Conservation (phyloP, 2,329 filamentous ascomycete species). For the Teratosphaeria gauchensis region DNA sequence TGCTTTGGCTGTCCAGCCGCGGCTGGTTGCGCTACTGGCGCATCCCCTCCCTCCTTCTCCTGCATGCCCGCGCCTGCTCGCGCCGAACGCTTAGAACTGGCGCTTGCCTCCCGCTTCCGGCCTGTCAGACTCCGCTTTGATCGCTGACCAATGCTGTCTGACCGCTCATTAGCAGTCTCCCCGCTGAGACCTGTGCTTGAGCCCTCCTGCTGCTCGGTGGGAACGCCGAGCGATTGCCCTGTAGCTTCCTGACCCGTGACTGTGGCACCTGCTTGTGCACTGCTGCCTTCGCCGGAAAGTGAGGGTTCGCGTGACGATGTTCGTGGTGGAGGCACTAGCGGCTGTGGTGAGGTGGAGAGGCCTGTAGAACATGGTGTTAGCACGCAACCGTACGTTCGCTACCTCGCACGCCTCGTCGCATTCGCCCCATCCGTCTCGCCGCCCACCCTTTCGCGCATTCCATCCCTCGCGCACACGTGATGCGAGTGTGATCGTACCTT, state of each 20-base stretch:
- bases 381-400: not conserved
- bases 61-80: slow-evolving; percentile 24
- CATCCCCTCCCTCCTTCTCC: slow-evolving; percentile 31
- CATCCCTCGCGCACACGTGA: not conserved
- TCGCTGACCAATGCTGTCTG: slow-evolving; percentile 35
- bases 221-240: slow-evolving; percentile 8
- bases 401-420: not conserved
- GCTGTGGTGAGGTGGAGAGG: slow-evolving; percentile 12
- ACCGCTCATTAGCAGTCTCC: slow-evolving; percentile 33
- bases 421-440: too few relatives aligned
- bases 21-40: slow-evolving; percentile 22
- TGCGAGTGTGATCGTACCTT: slow-evolving; percentile 3
- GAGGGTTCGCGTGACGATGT: slow-evolving; percentile 12
- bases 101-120: slow-evolving; percentile 36
- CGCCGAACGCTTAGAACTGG: slow-evolving; percentile 36
- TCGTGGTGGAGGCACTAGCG: slow-evolving; percentile 12
- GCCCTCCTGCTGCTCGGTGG: slow-evolving; percentile 7
- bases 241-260: slow-evolving; percentile 4
- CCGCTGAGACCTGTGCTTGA: slow-evolving; percentile 32
- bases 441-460: slow-evolving; percentile 3
- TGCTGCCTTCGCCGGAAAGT: slow-evolving; percentile 6
- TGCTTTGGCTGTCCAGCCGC: slow-evolving; percentile 25
- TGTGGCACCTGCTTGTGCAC: slow-evolving; percentile 9
- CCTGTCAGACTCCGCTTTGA: slow-evolving; percentile 39
- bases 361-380: slow-evolving; percentile 7